Conservation (phyloP, 805 yeast species). For the Crinitomyces ghanaensis region DNA sequence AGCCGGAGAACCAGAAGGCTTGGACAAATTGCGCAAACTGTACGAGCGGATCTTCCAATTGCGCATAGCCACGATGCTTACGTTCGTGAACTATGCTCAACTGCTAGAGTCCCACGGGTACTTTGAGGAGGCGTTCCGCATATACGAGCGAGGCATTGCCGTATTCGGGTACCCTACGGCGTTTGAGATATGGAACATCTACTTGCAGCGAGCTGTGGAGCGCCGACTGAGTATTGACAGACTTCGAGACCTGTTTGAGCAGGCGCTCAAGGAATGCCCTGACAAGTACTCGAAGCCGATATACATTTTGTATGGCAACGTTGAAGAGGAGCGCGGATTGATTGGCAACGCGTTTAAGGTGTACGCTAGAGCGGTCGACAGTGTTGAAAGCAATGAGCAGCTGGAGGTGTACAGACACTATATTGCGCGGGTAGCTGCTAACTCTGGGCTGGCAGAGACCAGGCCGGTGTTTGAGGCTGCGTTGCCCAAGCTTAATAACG, state of each 20-base stretch:
- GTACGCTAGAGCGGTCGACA: constrained; percentile 31
- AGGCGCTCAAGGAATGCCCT: constrained; percentile 45
- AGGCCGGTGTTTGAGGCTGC: constrained; percentile 45
- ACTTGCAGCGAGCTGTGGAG: constrained; percentile 41
- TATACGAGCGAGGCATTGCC: constrained; percentile 59
- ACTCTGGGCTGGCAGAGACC: constrained; percentile 33
- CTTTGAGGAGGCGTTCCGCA: constrained; percentile 40
- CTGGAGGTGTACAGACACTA: constrained; percentile 34
- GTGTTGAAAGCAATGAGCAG: constrained; percentile 22
- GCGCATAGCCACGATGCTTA: constrained; percentile 58
- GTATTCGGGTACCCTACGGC: constrained; percentile 49
- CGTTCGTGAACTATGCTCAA: constrained; percentile 54
- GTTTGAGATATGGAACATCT: constrained; percentile 62
- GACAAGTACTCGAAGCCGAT: constrained; percentile 36
- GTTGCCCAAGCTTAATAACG: constrained; percentile 35
- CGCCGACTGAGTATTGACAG: constrained; percentile 35
- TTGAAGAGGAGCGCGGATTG: constrained; percentile 48
- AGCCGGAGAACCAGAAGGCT: too few relatives aligned
- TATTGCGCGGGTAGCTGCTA: constrained; percentile 30
- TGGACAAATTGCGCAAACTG: constrained; percentile 28
- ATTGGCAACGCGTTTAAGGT: constrained; percentile 38
- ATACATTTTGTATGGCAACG: constrained; percentile 44
- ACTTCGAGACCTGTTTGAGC: constrained; percentile 65
- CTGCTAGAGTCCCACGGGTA: constrained; percentile 40
- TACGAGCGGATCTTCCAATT: constrained; percentile 46